These are phyloP conservation scores for Backusella tarrabulga DNA, from an alignment of 192 early-diverging fungal species.

Conservation along the genomic window DNA sequence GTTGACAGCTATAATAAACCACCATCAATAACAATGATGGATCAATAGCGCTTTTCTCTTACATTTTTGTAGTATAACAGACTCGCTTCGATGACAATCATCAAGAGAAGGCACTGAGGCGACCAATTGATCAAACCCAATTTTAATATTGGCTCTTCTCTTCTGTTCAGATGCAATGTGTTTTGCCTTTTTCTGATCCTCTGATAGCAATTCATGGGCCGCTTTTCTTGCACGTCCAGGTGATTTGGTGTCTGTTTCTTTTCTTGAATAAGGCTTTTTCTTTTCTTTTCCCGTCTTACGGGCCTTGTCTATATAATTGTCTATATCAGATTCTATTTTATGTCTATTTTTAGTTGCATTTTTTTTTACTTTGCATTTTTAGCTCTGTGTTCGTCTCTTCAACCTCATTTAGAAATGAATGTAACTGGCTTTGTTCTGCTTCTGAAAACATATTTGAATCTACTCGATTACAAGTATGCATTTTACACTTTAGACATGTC, in stretches of 20 bases:
- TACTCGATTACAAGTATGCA: neutral
- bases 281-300: neutral
- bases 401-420: conserved; percentile 15
- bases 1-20: conserved; percentile 55
- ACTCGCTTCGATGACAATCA: conserved; percentile 78
- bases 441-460: conserved; percentile 8
- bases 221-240: conserved; percentile 25
- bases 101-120: conserved; percentile 80
- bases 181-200: conserved; percentile 86
- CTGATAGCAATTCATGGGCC: conserved; percentile 70
- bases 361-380: neutral
- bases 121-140: conserved; percentile 85
- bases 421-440: conserved; percentile 11
- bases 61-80: conserved; percentile 79
- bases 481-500: neutral
- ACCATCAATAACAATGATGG: neutral
- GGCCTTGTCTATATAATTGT: neutral
- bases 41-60: conserved; percentile 1
- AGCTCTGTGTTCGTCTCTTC: neutral
- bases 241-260: neutral
- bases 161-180: conserved; percentile 95
- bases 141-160: conserved; percentile 84
- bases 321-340: neutral
- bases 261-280: neutral
- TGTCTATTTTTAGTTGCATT: neutral